Evolutionary conservation across 129 eudicot species (phyloP).

Genomic region (Deinandra increscens): DNA sequence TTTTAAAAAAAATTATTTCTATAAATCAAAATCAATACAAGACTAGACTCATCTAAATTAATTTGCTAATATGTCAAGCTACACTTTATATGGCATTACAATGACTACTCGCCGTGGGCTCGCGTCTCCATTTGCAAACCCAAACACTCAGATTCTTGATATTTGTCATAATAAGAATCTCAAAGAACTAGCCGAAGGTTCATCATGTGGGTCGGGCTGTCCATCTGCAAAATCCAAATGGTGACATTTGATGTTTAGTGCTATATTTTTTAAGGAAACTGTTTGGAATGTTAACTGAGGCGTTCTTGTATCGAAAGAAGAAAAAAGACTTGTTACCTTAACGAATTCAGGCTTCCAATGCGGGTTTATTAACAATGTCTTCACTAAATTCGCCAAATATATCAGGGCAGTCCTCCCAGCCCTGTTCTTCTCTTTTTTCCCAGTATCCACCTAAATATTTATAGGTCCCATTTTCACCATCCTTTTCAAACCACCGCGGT

Average conservation of each 20-base stretch:
- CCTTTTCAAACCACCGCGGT: conserved; percentile 69
- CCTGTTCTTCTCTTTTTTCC: conserved; percentile 66
- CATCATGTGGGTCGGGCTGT: conserved; percentile 11
- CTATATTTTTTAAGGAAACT: background rate
- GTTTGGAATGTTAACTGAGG: background rate
- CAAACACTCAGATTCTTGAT: conserved; percentile 22
- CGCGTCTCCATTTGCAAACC: conserved; percentile 20
- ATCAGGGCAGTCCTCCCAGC: conserved; percentile 70
- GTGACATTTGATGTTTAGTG: background rate
- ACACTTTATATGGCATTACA: conserved; percentile 37
- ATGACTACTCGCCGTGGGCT: conserved; percentile 13
- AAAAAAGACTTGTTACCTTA: conserved; percentile 22
- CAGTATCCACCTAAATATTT: conserved; percentile 70
- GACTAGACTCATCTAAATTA: conserved; percentile 34
- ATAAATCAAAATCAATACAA: conserved; percentile 32
- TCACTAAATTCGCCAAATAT: conserved; percentile 66
- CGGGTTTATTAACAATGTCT: conserved; percentile 36
- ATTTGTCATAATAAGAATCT: conserved; percentile 24
- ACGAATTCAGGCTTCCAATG: conserved; percentile 39
- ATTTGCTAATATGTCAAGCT: conserved; percentile 36
- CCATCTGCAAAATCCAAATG: conserved; percentile 23
- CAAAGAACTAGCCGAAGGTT: conserved; percentile 31
- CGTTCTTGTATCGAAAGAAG: background rate
- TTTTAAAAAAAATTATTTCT: conserved; percentile 15
- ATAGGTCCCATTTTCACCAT: conserved; percentile 62